Evolutionary conservation across 2,329 filamentous ascomycete species (phyloP).

Genomic region (Endothia cerciana): DNA sequence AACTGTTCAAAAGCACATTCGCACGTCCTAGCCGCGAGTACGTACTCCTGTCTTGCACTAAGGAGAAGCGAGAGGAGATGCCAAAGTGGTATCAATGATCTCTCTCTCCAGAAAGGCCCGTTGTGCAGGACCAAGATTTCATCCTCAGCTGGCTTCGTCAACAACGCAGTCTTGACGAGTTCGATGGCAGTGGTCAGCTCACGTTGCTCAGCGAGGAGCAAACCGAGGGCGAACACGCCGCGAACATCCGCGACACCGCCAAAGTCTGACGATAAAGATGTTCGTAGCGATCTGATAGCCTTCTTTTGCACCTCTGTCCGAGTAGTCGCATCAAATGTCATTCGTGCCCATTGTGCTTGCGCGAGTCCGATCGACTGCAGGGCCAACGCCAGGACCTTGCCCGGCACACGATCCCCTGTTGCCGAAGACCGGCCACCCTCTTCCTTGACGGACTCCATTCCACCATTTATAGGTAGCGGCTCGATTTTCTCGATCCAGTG

Average conservation of each 20-base stretch:
- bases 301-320: constrained; percentile 76
- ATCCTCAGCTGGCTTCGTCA: constrained; percentile 56
- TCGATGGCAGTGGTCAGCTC: constrained; percentile 82
- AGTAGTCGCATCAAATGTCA: constrained; percentile 74
- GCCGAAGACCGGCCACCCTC: constrained; percentile 27
- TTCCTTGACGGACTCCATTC: constrained; percentile 29
- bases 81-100: constrained; percentile 78
- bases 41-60: constrained; percentile 83
- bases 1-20: constrained; percentile 93
- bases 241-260: constrained; percentile 71
- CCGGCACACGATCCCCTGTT: constrained; percentile 51
- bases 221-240: constrained; percentile 76
- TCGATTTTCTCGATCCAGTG: constrained; percentile 70
- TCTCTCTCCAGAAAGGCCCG: constrained; percentile 64
- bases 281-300: constrained; percentile 76
- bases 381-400: constrained; percentile 66
- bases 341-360: constrained; percentile 83
- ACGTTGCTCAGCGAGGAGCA: constrained; percentile 87
- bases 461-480: constrained; percentile 36
- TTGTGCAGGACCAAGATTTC: constrained; percentile 49
- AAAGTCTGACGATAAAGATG: constrained; percentile 69
- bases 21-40: constrained; percentile 79
- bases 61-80: constrained; percentile 86
- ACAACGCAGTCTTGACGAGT: constrained; percentile 75
- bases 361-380: constrained; percentile 87